Conservation (phyloP, 1,284 basidiomycete species). For the Ustilago cynodontis region DNA sequence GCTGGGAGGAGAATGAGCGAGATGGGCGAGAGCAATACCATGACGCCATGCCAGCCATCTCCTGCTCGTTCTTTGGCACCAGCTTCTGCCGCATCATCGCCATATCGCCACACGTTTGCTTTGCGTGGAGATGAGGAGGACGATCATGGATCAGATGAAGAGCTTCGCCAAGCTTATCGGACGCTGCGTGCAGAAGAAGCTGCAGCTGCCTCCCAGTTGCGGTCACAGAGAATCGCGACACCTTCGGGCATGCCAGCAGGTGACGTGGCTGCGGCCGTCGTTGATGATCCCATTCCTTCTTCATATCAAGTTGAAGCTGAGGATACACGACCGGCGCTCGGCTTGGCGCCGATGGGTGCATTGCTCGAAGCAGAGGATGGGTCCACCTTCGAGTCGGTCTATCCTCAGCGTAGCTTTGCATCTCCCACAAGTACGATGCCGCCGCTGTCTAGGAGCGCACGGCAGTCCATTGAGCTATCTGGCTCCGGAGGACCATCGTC, state of each 20-base stretch:
- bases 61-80: background rate
- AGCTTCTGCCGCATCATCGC: background rate
- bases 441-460: slow-evolving; percentile 23
- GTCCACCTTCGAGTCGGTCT: slow-evolving; percentile 27
- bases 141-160: slow-evolving; percentile 35
- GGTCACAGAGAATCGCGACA: background rate
- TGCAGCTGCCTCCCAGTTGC: background rate
- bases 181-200: slow-evolving; percentile 25
- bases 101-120: slow-evolving; percentile 4
- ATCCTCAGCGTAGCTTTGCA: slow-evolving; percentile 14
- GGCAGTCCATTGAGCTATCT: slow-evolving; percentile 27
- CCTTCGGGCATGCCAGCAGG: slow-evolving; percentile 6
- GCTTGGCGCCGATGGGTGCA: slow-evolving; percentile 7
- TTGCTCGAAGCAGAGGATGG: slow-evolving; percentile 41
- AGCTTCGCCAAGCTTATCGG: slow-evolving; percentile 37
- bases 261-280: no score
- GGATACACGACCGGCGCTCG: background rate
- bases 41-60: slow-evolving; percentile 1
- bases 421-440: background rate
- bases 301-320: background rate
- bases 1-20: slow-evolving; percentile 14
- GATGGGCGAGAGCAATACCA: slow-evolving; percentile 4
- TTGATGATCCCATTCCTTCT: background rate
- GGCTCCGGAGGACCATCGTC: background rate
- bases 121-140: slow-evolving; percentile 15